Percentiles rank a stretch among this genome's conserved stretches.
Conservation (phyloP, 2,329 filamentous ascomycete species). For the Fusarium nurragi region DNA sequence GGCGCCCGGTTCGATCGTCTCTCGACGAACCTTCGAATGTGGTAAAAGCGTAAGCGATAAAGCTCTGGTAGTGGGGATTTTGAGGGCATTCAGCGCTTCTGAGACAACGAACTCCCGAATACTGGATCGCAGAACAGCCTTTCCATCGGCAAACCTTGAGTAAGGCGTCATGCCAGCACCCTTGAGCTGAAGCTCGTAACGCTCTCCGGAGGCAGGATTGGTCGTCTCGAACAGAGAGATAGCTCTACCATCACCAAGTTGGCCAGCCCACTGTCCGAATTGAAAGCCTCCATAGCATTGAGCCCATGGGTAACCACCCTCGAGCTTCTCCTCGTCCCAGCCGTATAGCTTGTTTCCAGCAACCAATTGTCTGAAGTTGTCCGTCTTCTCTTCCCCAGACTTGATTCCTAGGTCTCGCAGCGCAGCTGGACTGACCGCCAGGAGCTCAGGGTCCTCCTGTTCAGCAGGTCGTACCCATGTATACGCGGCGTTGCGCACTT, state of each 20-base stretch:
- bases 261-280: constrained; percentile 91
- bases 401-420: constrained; percentile 83
- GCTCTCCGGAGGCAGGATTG: constrained; percentile 73
- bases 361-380: constrained; percentile 80
- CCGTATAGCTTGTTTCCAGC: constrained; percentile 86
- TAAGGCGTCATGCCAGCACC: constrained; percentile 94
- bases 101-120: constrained; percentile 95
- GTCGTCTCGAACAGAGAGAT: constrained; percentile 94
- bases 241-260: constrained; percentile 92
- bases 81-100: constrained; percentile 85
- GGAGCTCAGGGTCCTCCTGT: constrained; percentile 76
- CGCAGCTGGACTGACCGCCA: constrained; percentile 81
- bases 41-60: constrained; percentile 83
- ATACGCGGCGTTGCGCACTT: constrained; percentile 86
- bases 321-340: constrained; percentile 71
- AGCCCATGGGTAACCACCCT: constrained; percentile 93
- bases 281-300: constrained; percentile 93
- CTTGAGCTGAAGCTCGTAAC: constrained; percentile 94
- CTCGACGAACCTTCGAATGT: constrained; percentile 76
- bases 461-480: constrained; percentile 88
- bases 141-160: constrained; percentile 94
- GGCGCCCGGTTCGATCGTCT: constrained; percentile 86
- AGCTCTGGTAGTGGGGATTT: constrained; percentile 87
- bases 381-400: constrained; percentile 71
- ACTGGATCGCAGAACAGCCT: constrained; percentile 89